Base-by-base conservation (phyloP, 208 protist genomes). In the Borovskyia barvae region DNA sequence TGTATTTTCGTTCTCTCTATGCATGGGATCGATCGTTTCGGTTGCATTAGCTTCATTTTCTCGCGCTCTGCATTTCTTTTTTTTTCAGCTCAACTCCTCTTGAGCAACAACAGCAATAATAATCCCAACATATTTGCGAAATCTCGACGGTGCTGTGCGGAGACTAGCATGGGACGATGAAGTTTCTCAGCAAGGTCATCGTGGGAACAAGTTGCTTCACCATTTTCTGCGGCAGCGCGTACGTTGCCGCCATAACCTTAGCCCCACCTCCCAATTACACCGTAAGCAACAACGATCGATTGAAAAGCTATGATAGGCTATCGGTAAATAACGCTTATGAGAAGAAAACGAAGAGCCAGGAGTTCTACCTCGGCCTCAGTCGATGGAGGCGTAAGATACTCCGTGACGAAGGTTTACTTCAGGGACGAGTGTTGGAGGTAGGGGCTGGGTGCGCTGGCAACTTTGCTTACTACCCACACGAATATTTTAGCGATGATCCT, bases 291-390 rank as follows among this genome's bases (percentile, higher is more conserved):
- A 70, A 69, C 29, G 69, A 92, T 30, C 82, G 90, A 9, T 41
- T 92, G 12, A 66, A 81, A 17, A 85, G 75, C 33, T 95, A 93
- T 46, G 72, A 92, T 25, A 62, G 39, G 15, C 60, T 96, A 14
- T 72, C 90, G 17, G 40, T 79, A 30, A 66, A 78, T 40, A 86
- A 82, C 56, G 36, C 58, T 0, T 96, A 96, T 24, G 90, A 94
- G 50, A 85, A 83, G 35, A 85, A 92, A 49, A 93, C 82, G 8
- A 80, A 79, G 17, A 55, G 79, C 14, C 86, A 93, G 46, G 90
- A 95, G 56, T 92, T 89, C 48, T 87, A 89, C 50, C 45, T 95
- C 17, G 86, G 90, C 9, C 67, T 96, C 8, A 88, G 69, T 30
- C 79, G 82, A 20, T 91, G 82, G 81, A 63, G 85, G 2, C 49